phyloP scores from a whole-genome alignment of 306 rosid genomes.

The Prinsepia uniflora region DNA sequence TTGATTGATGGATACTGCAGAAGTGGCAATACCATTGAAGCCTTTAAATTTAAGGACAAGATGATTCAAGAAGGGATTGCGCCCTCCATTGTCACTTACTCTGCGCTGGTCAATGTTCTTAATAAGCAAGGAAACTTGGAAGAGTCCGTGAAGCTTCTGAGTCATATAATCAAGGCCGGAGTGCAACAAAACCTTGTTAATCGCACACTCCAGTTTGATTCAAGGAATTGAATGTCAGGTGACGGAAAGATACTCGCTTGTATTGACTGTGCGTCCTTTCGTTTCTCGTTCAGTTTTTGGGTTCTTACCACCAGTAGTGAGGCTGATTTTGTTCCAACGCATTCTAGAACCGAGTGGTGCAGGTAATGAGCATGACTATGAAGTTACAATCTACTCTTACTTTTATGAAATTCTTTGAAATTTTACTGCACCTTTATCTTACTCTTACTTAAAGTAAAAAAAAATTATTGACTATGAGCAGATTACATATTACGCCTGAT shows the following conservation, averaged over 20 bases:
- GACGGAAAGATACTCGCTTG: not conserved
- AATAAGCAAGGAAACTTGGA: constrained; percentile 28
- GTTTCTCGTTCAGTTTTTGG: too few relatives aligned
- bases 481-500: too few relatives aligned
- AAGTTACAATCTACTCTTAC: too few relatives aligned
- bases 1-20: constrained; percentile 54
- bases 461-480: too few relatives aligned
- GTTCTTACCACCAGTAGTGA: too few relatives aligned
- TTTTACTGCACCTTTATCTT: too few relatives aligned
- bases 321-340: too few relatives aligned
- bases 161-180: constrained; percentile 34
- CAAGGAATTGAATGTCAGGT: not conserved
- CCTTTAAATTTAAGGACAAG: constrained; percentile 55
- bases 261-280: too few relatives aligned
- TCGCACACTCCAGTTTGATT: constrained; percentile 20
- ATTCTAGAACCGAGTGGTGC: too few relatives aligned
- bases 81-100: constrained; percentile 35
- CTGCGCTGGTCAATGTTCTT: constrained; percentile 38
- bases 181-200: constrained; percentile 20
- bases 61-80: constrained; percentile 57
- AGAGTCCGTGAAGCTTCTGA: constrained; percentile 24
- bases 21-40: constrained; percentile 59
- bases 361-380: too few relatives aligned
- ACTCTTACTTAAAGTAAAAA: too few relatives aligned
- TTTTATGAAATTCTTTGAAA: too few relatives aligned